Evolutionary conservation across 441 rosid species (phyloP), one percentile per base, ranked within the genome.

Genomic region (Rhodomyrtus psidioides): DNA sequence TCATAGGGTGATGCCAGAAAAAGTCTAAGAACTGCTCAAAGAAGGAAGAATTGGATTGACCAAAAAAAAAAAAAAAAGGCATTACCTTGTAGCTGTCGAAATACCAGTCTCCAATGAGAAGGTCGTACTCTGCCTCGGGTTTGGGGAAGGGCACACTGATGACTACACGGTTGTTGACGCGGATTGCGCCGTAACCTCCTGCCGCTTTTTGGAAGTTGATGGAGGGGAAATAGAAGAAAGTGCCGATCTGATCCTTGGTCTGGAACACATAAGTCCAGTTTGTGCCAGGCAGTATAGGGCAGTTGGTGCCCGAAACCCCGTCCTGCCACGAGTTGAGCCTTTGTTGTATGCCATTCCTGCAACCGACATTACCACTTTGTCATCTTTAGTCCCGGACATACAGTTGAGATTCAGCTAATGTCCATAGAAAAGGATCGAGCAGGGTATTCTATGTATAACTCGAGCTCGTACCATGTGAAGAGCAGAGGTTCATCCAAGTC

Each of bases 321-420:
- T 96, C 99, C 86, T 96, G 96, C 99, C 99, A 96, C 39, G 98
- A 95, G 88, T 95, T 92, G 28, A 91, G 91, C 85, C 96, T 90
- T 87, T 93, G 91, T 82, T 89, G 91, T 86, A 94, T 89, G 53
- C 96, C 98, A 84, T 94, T 96, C 97, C 98, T 95, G 86, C 87
- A 86, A 82, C 23, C 55, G n/a, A 24, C 65, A 55, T 62, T 24
- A 49, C 44, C 34, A 16, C 53, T 42, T 44, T 83, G 58, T 83
- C 79, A 70, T 70, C n/a, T 39, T 34, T 70, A 42, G 49, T 34
- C 79, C n/a, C 16, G 16, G 49, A 70, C 21, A 39, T 70, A 28
- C 26, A 28, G 39, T 24, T 9, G 44, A 55, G 54, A 24, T 21
- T 82, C 55, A 51, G 55, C 56, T 51, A 81, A 81, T 26, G 56